Base-by-base conservation (phyloP, 768 basidiomycete genomes). In the Lactarius pseudohatsudake region DNA sequence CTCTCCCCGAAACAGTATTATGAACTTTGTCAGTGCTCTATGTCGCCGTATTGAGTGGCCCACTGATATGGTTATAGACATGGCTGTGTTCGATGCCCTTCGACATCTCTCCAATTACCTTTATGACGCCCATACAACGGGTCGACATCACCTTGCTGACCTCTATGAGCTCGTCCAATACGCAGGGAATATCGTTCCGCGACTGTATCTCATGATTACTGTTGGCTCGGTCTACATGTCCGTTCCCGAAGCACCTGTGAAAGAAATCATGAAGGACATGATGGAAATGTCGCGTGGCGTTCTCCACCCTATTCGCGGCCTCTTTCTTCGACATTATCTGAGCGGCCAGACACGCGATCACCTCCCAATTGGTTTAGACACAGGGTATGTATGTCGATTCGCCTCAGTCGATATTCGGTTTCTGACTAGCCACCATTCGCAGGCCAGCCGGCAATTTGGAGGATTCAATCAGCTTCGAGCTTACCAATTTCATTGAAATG, bases 191-290 rank as follows among this genome's bases (percentile, higher is more conserved):
- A 96, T 97, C 76, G 89, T 96, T 58, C 94, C 94, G 30, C 87
- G 94, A 20, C 82, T 93, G 41, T 94, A 98, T 79, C 91, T 98
- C 73, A 98, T 99, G 97, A 97, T 98, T 72, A 98, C 97, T 45
- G 96, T 99, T 68, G 97, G 97, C 70, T 93, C 96, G 0, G 96
- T 98, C 41, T 99, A 98, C 82, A 98, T 99, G 97, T 95, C 94
- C 34, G 89, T 98, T 60, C 88, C 94, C 2, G 96, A 97, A 66
- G 96, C 96, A 11, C 96, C 96, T 4, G 89, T 98, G 64, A 97
- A 95, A 82, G 96, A 99, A 80, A 94, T 99, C 69, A 99, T 98
- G 96, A 98, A 97, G 83, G 97, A 99, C 77, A 98, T 98, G 96
- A 91, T 99, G 91, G 97, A 99, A 77, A 98, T 98, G 97, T 94